Conservation (phyloP, 1,139 yeast genomes). For the Yamadazyma atlantica region DNA sequence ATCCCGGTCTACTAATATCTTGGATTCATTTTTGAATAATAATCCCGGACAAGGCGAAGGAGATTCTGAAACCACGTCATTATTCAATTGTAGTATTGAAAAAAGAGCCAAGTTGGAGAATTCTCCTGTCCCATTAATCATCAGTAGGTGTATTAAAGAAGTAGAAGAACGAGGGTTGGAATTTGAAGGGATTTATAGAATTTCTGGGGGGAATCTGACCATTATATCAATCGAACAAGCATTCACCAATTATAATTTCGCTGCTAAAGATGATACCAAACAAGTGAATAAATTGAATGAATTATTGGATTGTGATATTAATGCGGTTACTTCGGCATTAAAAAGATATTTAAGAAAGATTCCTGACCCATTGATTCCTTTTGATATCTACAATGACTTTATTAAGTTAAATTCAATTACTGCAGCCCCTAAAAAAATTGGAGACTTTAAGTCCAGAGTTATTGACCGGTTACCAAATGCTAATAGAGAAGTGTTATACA, state of each 20-base stretch:
- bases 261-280: conserved; percentile 37
- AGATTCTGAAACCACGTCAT: conserved; percentile 21
- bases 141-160: conserved; percentile 71
- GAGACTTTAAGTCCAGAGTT: conserved; percentile 27
- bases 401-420: conserved; percentile 45
- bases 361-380: conserved; percentile 84
- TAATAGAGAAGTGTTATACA: conserved; percentile 57
- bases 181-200: conserved; percentile 85
- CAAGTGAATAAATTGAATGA: conserved; percentile 44
- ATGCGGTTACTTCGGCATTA: conserved; percentile 83
- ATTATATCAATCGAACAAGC: conserved; percentile 56
- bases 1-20: conserved; percentile 49
- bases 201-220: conserved; percentile 85
- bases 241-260: conserved; percentile 28
- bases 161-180: conserved; percentile 74
- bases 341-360: conserved; percentile 83
- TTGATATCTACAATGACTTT: conserved; percentile 62
- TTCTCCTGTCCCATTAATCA: conserved; percentile 63
- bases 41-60: not conserved
- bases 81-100: conserved; percentile 54
- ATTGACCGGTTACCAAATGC: conserved; percentile 59
- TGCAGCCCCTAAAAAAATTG: conserved; percentile 29
- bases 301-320: conserved; percentile 65
- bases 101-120: conserved; percentile 62
- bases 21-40: conserved; percentile 37